Percentiles rank a stretch among this genome's conserved stretches.
Evolutionary conservation across 2,329 filamentous ascomycete species (phyloP).

Genomic region (Pseudogymnoascus sp.): DNA sequence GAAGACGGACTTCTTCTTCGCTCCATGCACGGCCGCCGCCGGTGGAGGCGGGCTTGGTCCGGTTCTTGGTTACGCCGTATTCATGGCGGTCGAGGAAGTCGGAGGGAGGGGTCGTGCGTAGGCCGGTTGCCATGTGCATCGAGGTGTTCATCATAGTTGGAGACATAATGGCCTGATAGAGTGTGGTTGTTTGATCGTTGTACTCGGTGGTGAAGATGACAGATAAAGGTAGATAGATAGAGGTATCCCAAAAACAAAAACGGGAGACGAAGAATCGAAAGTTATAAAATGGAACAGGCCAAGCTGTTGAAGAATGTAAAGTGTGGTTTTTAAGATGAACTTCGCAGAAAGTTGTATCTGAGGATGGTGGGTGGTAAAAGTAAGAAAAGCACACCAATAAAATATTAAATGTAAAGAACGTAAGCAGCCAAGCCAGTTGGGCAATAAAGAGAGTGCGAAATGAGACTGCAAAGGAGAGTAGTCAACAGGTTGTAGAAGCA

Average conservation of each 20-base stretch:
- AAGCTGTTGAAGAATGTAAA: conserved; percentile 39
- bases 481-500: conserved; percentile 27
- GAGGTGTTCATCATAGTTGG: conserved; percentile 27
- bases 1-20: conserved; percentile 63
- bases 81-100: conserved; percentile 50
- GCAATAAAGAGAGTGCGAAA: conserved; percentile 35
- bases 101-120: conserved; percentile 29
- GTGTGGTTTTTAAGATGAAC: conserved; percentile 17
- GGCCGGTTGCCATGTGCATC: conserved; percentile 19
- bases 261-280: conserved; percentile 25
- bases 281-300: conserved; percentile 23
- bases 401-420: conserved; percentile 37
- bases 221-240: conserved; percentile 13
- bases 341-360: conserved; percentile 14
- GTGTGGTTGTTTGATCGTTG: conserved; percentile 21
- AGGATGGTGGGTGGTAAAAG: conserved; percentile 24
- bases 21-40: conserved; percentile 76
- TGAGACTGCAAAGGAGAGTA: conserved; percentile 27
- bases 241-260: conserved; percentile 12
- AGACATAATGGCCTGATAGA: conserved; percentile 22
- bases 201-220: conserved; percentile 13
- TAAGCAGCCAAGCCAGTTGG: conserved; percentile 47
- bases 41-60: conserved; percentile 55
- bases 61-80: conserved; percentile 53
- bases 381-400: conserved; percentile 21